Conservation (phyloP, 768 basidiomycete species). For the Russula ochroleuca region DNA sequence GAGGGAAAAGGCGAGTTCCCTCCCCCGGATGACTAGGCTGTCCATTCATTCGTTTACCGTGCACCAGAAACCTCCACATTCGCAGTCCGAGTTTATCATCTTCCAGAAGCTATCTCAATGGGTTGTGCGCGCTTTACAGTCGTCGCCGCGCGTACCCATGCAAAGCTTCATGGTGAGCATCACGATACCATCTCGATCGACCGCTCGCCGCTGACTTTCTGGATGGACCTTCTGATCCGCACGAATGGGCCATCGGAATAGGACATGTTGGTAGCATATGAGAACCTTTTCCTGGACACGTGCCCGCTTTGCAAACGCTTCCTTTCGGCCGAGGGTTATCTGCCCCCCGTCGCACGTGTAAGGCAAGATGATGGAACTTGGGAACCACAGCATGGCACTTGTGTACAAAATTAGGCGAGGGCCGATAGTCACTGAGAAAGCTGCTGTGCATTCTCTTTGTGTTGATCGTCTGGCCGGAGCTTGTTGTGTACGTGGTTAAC, state of each 20-base stretch:
- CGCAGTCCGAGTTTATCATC: slow-evolving; percentile 61
- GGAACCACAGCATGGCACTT: slow-evolving; percentile 51
- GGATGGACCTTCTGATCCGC: slow-evolving; percentile 7
- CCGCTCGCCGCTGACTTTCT: neutral
- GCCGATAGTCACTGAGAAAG: neutral
- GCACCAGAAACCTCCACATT: slow-evolving; percentile 59
- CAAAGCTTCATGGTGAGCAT: slow-evolving; percentile 48
- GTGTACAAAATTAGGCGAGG: slow-evolving; percentile 30
- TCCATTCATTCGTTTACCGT: neutral
- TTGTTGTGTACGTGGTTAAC: slow-evolving; percentile 2
- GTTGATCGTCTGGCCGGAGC: slow-evolving; percentile 3
- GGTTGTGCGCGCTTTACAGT: slow-evolving; percentile 54
- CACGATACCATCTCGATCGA: neutral
- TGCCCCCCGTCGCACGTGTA: slow-evolving; percentile 63
- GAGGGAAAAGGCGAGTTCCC: slow-evolving; percentile 53
- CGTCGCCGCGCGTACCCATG: slow-evolving; percentile 49
- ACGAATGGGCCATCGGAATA: slow-evolving; percentile 29
- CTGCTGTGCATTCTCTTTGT: neutral
- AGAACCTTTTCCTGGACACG: slow-evolving; percentile 54
- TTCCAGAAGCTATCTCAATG: slow-evolving; percentile 67
- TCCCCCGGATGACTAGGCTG: neutral
- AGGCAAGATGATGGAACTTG: slow-evolving; percentile 45
- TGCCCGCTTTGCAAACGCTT: slow-evolving; percentile 63
- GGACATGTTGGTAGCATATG: slow-evolving; percentile 54
- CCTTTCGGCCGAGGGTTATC: slow-evolving; percentile 62